Evolutionary conservation across 202 grass and related monocot genomes (phyloP).

Genomic region (Tripidium arundinaceum): DNA sequence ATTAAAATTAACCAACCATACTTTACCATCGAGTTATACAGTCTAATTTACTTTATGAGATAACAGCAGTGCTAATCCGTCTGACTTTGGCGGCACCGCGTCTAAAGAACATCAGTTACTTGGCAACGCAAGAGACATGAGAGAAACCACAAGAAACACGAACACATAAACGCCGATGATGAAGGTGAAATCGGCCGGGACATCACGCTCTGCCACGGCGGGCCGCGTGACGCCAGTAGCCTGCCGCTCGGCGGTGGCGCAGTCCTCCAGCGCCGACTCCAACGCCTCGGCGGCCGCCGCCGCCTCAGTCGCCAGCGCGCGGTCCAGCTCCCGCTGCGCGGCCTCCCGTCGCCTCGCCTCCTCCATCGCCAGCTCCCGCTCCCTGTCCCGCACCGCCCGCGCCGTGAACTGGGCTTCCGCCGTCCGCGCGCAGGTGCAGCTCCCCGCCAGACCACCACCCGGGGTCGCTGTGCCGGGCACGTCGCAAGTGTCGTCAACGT

Average conservation of each 20-base stretch:
- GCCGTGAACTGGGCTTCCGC: not conserved
- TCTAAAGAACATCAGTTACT: not conserved
- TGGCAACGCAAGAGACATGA: not conserved
- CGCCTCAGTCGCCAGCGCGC: not conserved
- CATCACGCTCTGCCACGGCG: not conserved
- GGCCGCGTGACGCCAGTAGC: not conserved
- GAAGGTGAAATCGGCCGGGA: not conserved
- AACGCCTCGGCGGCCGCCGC: not conserved
- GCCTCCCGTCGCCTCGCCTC: not conserved
- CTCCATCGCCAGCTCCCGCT: not conserved
- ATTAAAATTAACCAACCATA: not conserved
- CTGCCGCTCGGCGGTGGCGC: not conserved
- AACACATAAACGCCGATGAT: not conserved
- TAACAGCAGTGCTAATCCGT: not conserved
- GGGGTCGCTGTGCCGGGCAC: not conserved
- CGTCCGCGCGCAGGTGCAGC: not conserved
- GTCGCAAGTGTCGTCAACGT: not conserved
- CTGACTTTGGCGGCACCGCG: not conserved
- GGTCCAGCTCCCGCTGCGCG: not conserved
- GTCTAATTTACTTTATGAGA: not conserved
- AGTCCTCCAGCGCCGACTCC: not conserved
- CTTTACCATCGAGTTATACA: not conserved
- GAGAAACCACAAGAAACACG: not conserved
- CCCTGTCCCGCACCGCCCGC: not conserved
- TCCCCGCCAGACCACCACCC: not conserved